Percentiles rank a stretch among this genome's conserved stretches.
Evolutionary conservation across 1,284 basidiomycete genomes (phyloP).

Genomic region (Cerrena zonata): DNA sequence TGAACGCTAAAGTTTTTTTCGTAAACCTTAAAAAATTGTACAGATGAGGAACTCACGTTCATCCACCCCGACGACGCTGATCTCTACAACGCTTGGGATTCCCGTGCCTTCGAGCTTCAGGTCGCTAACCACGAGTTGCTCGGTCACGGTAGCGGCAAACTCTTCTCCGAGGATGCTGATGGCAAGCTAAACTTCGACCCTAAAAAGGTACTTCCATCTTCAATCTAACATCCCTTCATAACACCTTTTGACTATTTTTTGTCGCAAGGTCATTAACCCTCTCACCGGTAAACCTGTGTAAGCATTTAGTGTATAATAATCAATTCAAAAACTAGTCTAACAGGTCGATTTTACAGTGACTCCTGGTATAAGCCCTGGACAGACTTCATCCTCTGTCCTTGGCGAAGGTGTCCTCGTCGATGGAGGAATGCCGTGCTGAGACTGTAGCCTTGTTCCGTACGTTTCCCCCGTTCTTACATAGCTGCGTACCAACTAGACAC

Average conservation of each 20-base stretch:
- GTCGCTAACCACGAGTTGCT: conserved; percentile 82
- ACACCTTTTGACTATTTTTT: not conserved
- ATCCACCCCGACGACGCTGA: conserved; percentile 67
- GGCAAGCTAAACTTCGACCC: conserved; percentile 77
- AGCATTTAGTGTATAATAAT: conserved; percentile 16
- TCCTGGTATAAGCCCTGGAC: conserved; percentile 83
- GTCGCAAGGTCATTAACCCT: conserved; percentile 64
- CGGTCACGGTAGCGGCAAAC: conserved; percentile 75
- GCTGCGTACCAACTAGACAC: not conserved
- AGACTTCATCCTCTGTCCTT: conserved; percentile 72
- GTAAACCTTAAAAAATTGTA: no score
- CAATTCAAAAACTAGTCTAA: not conserved
- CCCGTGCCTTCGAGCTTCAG: conserved; percentile 73
- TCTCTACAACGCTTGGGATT: conserved; percentile 73
- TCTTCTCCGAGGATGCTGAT: conserved; percentile 69
- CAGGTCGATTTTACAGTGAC: conserved; percentile 33
- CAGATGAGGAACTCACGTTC: conserved; percentile 75
- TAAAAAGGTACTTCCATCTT: conserved; percentile 47
- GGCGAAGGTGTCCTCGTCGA: conserved; percentile 80
- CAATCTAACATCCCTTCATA: not conserved
- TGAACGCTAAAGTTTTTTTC: no score
- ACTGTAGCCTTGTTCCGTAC: conserved; percentile 72
- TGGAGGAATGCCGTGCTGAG: conserved; percentile 85
- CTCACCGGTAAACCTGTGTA: conserved; percentile 77
- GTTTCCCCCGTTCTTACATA: conserved; percentile 21